Evolutionary conservation across 441 rosid genomes (phyloP).

Genomic region (Populus hybrid): DNA sequence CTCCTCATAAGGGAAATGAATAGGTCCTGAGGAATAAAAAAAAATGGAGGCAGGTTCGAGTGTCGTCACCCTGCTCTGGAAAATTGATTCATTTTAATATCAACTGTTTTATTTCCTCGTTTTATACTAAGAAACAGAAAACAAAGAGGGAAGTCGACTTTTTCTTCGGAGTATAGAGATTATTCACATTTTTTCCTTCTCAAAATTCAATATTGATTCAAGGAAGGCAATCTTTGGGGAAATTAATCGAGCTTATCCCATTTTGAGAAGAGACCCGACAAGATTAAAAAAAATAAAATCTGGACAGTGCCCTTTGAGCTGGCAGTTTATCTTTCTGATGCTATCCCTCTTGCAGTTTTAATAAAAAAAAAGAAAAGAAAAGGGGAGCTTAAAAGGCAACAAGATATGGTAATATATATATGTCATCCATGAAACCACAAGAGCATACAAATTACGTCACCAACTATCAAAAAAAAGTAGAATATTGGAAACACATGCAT

Average conservation of each 20-base stretch:
- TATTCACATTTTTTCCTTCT: not conserved
- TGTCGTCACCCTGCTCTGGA: not conserved
- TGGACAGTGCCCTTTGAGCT: slow-evolving; percentile 28
- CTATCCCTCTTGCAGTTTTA: not conserved
- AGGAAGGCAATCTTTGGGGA: not conserved
- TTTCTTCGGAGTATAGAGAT: too few species aligned
- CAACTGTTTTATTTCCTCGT: not conserved
- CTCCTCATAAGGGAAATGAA: not conserved
- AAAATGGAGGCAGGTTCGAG: not conserved
- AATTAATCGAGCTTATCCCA: not conserved
- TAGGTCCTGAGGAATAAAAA: not conserved
- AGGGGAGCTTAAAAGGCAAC: not conserved
- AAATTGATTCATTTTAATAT: not conserved
- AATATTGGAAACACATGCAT: not conserved
- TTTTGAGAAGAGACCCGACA: not conserved
- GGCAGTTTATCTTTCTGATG: slow-evolving; percentile 38
- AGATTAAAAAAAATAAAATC: not conserved
- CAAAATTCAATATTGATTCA: not conserved
- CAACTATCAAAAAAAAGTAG: not conserved
- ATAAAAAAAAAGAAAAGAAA: too few species aligned
- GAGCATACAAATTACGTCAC: too few species aligned
- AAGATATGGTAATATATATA: not conserved
- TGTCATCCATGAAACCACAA: not conserved
- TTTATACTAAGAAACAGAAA: not conserved
- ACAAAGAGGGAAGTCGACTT: too few species aligned